Evolutionary conservation across 2,329 filamentous ascomycete species (phyloP).

Genomic region (Calonectria pteridis): DNA sequence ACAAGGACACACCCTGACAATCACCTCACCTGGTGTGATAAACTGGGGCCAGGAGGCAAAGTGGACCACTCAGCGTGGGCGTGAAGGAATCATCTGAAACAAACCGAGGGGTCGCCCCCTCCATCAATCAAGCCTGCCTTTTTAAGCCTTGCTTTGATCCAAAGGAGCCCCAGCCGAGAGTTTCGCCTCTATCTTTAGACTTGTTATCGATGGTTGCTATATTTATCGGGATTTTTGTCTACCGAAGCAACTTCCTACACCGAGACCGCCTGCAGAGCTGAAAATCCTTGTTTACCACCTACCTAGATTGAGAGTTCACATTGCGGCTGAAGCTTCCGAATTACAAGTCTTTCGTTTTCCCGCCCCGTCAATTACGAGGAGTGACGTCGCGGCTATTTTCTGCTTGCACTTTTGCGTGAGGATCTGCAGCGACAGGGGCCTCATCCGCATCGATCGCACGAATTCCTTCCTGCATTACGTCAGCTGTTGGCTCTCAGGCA

Average conservation of each 20-base stretch:
- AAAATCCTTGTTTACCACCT: neutral
- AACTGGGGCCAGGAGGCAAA: neutral
- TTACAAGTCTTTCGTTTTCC: neutral
- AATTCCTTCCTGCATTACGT: neutral
- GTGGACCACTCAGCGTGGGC: neutral
- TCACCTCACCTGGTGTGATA: neutral
- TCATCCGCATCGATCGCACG: neutral
- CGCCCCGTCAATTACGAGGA: neutral
- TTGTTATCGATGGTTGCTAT: neutral
- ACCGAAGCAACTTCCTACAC: neutral
- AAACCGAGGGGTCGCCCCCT: neutral
- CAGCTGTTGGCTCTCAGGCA: neutral
- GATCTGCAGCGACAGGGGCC: neutral
- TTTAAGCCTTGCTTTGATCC: neutral
- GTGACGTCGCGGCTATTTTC: neutral
- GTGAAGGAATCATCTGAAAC: neutral
- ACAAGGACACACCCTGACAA: neutral
- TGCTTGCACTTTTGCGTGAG: neutral
- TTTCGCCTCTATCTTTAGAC: neutral
- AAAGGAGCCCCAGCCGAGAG: neutral
- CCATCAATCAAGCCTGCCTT: neutral
- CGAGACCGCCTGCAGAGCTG: neutral
- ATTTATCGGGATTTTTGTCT: neutral
- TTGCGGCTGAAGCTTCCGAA: neutral
- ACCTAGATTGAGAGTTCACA: neutral